Evolutionary conservation across 139 green algal genomes (phyloP), one percentile per base, ranked within the genome.

Genomic region (Chlorella sp.): DNA sequence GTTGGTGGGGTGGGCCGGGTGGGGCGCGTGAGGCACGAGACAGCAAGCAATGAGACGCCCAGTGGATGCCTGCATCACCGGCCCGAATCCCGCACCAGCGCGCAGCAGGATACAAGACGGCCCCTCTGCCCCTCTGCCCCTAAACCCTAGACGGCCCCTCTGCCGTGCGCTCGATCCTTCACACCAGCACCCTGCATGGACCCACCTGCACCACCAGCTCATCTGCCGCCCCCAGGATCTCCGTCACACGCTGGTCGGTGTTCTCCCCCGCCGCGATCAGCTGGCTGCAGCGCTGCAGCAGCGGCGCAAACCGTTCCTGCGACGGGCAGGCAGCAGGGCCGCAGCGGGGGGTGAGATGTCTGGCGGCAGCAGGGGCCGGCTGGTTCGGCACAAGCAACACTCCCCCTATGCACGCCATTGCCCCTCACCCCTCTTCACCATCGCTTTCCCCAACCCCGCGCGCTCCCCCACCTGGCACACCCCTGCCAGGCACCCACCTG

Each of bases 211-310:
- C 33, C 45, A 84, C 72, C 36, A 82, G 75, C 48, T 71, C 74
- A 38, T 91, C 77, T 17, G 87, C 84, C 61, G 90, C 82, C 27
- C 80, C 79, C 29, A 91, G 78, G 12, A 93, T 84, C 36, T 88
- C 79, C 2, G 56, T 67, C 31, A 86, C 53, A n/a, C 66, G 81
- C 61, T 72, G 40, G 56, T 86, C 73, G 25, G 73, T 85, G 80
- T 85, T 77, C 45, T 83, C 60, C 12, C 73, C 84, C 6, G 73
- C 73, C 27, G 73, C 73, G 12, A 80, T 62, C 38, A 89, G 76
- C 73, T 85, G 75, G 21, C 82, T 84, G 76, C 85, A 89, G 21
- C 58, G 56, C 69, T 85, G 76, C 48, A 87, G 76, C 61, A 91
- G 67, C 29, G 86, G 79, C 35, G 84, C 82, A 58, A 77, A 84